Percentiles rank a stretch among this genome's conserved stretches.
phyloP scores from a whole-genome alignment of 108 stramenopile genomes.

The Tribonema minus region DNA sequence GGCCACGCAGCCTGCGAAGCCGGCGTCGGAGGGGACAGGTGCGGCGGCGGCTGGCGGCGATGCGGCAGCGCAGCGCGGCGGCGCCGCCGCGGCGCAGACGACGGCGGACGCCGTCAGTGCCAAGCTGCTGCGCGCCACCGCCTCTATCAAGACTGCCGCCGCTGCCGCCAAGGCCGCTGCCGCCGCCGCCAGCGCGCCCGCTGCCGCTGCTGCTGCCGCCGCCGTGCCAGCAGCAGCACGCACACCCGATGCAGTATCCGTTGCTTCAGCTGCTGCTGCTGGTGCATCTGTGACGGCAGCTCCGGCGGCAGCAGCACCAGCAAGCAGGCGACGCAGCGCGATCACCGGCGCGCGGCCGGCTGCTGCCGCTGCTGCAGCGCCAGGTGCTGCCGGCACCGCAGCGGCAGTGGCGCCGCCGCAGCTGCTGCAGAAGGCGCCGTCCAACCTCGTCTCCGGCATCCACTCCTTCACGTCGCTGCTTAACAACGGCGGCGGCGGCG shows the following conservation, averaged over 20 bases:
- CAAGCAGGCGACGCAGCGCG: no score
- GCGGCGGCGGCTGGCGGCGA: background rate
- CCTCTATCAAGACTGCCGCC: background rate
- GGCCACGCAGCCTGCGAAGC: no score
- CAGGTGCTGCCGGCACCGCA: background rate
- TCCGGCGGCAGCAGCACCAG: no score
- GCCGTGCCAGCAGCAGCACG: no score
- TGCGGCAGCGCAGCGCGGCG: background rate
- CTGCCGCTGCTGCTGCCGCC: no score
- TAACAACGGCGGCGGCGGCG: background rate
- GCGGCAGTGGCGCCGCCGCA: background rate
- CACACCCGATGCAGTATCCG: no score
- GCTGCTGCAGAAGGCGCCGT: background rate
- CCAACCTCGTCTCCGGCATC: constrained; percentile 5
- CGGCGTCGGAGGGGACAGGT: background rate
- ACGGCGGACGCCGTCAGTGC: background rate
- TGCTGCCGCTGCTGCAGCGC: background rate
- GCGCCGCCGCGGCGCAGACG: background rate
- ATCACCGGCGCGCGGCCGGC: no score
- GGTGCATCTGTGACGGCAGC: no score
- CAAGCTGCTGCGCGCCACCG: background rate
- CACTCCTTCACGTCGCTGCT: constrained; percentile 10
- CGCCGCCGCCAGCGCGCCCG: background rate
- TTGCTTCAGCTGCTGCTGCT: no score
- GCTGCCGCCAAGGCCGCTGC: background rate